Evolutionary conservation across 768 basidiomycete species (phyloP).

Genomic region (Nidularia sp.): DNA sequence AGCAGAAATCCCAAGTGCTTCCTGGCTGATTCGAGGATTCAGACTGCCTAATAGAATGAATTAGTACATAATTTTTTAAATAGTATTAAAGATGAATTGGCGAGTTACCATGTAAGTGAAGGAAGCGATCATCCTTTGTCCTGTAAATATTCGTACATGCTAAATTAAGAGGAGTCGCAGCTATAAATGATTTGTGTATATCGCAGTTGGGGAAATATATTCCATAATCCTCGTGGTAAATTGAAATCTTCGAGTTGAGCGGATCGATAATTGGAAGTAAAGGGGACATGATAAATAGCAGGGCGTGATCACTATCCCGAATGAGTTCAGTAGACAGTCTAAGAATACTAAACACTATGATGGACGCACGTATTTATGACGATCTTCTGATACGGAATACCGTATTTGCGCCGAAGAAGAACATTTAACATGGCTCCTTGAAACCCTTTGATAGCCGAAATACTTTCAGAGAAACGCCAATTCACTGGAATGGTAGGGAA

Average conservation of each 20-base stretch:
- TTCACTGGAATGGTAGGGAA: constrained; percentile 14
- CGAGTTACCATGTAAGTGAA: constrained; percentile 15
- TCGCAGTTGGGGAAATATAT: constrained; percentile 12
- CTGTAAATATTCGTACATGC: constrained; percentile 19
- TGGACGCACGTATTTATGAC: constrained; percentile 16
- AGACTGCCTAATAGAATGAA: constrained; percentile 6
- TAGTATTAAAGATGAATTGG: neutral
- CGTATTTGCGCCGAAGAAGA: constrained; percentile 15
- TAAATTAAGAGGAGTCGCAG: neutral
- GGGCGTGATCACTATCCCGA: constrained; percentile 13
- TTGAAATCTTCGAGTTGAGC: constrained; percentile 1
- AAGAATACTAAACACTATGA: neutral
- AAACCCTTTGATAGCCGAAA: constrained; percentile 20
- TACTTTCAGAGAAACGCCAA: constrained; percentile 21
- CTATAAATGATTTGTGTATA: constrained; percentile 2
- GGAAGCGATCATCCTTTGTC: constrained; percentile 17
- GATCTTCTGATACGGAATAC: constrained; percentile 13
- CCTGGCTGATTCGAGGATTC: constrained; percentile 5
- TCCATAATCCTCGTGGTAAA: neutral
- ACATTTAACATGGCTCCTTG: constrained; percentile 19
- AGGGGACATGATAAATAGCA: constrained; percentile 11
- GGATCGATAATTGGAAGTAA: constrained; percentile 10
- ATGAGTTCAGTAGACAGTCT: neutral
- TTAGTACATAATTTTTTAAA: neutral
- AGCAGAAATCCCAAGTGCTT: constrained; percentile 3